Evolutionary conservation across 805 yeast genomes (phyloP), one percentile per base, ranked within the genome.

Genomic region (Saccharomycopsis synnaedendra): DNA sequence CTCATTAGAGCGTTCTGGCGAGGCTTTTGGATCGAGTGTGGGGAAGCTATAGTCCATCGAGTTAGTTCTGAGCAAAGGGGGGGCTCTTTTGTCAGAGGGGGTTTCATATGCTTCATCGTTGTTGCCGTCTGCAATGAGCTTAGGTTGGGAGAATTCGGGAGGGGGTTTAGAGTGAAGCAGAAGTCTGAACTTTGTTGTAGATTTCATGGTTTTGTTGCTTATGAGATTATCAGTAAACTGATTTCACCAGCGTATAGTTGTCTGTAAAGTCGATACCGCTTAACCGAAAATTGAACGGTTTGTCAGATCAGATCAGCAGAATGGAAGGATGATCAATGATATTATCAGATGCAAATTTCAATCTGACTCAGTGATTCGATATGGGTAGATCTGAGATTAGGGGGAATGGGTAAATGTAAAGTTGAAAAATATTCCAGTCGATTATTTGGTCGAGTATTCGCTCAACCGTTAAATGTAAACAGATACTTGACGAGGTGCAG

Each of bases 71-170:
- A 19, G 19, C 19, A 19, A 19, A 19, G 19, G 19, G 19, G 19
- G 19, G n/a, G 6, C n/a, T 9, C 32, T 38, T 28, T 42, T 42
- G 8, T 61, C 65, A 45, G 59, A 60, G 9, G 64, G 65, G 1
- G 57, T 59, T 40, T 62, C 61, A 19, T 57, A 49, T 0, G 58
- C 51, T 38, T 55, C 46, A 5, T 55, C 49, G 11, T 49, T 54
- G 7, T 44, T 34, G 29, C 55, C 55, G 31, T 46, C 45, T n/a
- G 55, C 55, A 4, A 52, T 46, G 9, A 52, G 31, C 4, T 50
- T 48, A 8, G 55, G 55, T 32, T 50, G 45, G 8, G 53, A 50
- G 38, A 50, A 52, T 10, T 52, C 53, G 11, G 51, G 43, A 32
- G 53, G 32, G 19, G 6, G 36, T n/a, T 19, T 19, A 19, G 19